Conservation (phyloP, 2,329 filamentous ascomycete genomes). For the Colletotrichum liriopes region DNA sequence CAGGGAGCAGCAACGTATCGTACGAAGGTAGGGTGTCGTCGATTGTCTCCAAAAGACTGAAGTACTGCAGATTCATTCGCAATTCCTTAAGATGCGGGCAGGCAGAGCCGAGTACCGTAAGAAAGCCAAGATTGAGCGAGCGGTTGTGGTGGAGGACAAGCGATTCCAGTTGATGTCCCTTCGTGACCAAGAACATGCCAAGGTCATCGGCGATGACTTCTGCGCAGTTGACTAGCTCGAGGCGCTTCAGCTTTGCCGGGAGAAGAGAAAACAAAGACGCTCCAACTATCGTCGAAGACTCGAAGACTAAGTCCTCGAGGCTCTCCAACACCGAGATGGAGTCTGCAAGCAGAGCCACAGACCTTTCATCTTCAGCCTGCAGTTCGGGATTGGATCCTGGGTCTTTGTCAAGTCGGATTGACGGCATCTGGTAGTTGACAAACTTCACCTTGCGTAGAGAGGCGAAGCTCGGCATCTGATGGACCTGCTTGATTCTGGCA, state of each 20-base stretch:
- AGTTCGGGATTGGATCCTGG: slow-evolving; percentile 60
- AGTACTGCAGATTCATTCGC: slow-evolving; percentile 85
- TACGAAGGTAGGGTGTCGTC: slow-evolving; percentile 84
- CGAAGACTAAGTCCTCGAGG: slow-evolving; percentile 79
- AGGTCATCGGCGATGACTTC: slow-evolving; percentile 79
- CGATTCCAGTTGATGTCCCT: slow-evolving; percentile 77
- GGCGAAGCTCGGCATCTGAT: slow-evolving; percentile 70
- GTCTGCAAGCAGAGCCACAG: slow-evolving; percentile 59
- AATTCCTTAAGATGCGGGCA: slow-evolving; percentile 82
- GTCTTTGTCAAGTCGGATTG: slow-evolving; percentile 53
- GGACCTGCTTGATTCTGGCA: slow-evolving; percentile 66
- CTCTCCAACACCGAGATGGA: slow-evolving; percentile 69
- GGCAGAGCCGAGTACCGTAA: slow-evolving; percentile 74
- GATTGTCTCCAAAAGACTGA: slow-evolving; percentile 76
- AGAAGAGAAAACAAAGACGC: slow-evolving; percentile 77
- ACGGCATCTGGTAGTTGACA: slow-evolving; percentile 75
- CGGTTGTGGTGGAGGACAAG: slow-evolving; percentile 85
- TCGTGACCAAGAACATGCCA: slow-evolving; percentile 74
- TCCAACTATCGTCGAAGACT: slow-evolving; percentile 82
- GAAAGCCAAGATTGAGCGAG: slow-evolving; percentile 82
- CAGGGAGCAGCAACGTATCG: slow-evolving; percentile 73
- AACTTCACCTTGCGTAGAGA: slow-evolving; percentile 71
- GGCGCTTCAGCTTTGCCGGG: slow-evolving; percentile 74
- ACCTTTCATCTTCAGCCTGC: slow-evolving; percentile 51
- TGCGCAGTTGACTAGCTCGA: slow-evolving; percentile 86